Conservation (phyloP, 2,329 filamentous ascomycete species). For the Pyrenochaeta sp. region DNA sequence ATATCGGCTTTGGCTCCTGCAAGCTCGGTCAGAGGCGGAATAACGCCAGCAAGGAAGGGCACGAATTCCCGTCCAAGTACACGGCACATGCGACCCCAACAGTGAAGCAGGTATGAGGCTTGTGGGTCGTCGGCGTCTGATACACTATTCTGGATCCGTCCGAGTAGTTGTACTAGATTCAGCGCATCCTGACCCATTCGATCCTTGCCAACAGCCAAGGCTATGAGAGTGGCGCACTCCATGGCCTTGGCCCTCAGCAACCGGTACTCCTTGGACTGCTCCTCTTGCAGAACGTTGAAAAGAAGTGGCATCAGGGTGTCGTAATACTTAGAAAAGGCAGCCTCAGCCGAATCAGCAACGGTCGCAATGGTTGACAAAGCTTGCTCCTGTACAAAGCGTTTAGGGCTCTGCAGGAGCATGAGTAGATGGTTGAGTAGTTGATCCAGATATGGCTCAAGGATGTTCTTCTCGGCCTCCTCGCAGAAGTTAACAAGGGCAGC, state of each 20-base stretch:
- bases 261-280: constrained; percentile 92
- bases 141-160: constrained; percentile 81
- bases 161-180: constrained; percentile 85
- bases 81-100: constrained; percentile 98
- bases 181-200: constrained; percentile 88
- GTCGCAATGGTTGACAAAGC: constrained; percentile 97
- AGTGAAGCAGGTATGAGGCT: constrained; percentile 96
- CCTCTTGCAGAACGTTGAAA: constrained; percentile 85
- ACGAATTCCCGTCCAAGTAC: constrained; percentile 91
- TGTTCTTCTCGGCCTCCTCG: constrained; percentile 93
- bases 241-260: constrained; percentile 95
- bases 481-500: constrained; percentile 99
- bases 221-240: constrained; percentile 97
- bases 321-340: constrained; percentile 94
- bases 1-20: constrained; percentile 97
- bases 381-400: constrained; percentile 97
- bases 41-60: constrained; percentile 89
- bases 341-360: constrained; percentile 97
- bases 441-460: constrained; percentile 92
- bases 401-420: constrained; percentile 85
- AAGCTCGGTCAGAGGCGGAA: constrained; percentile 90
- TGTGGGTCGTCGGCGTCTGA: constrained; percentile 94
- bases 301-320: constrained; percentile 94
- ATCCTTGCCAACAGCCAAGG: constrained; percentile 92
- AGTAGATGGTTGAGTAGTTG: constrained; percentile 85